Base-by-base conservation (phyloP, 345 rosid genomes). In the Alliaria petiolata region DNA sequence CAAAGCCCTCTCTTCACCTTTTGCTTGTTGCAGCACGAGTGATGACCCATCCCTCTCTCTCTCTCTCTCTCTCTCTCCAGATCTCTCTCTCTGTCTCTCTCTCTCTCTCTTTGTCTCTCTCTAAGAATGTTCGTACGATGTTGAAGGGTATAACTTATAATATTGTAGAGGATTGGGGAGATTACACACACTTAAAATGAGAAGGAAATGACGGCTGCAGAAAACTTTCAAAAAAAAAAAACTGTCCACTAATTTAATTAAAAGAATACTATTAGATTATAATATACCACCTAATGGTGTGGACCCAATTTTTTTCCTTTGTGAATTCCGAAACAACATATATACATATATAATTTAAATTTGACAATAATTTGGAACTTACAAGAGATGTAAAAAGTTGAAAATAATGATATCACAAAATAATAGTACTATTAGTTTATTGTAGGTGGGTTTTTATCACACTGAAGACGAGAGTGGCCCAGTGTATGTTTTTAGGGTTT, bases 21-120 rank as follows among this genome's bases (percentile, higher is more conserved):
- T 83, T 95, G 98, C 78, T 91, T 95, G 87, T 92, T 92, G 81
- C 99, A 95, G 83, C 99, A 95, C 0, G 97, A 95, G 72, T 95
- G 99, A 76, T 91, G 98, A 10, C 97, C 98, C 99, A 89, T 61
- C 57, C 52, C 25, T 63, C 25, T 71, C 20, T 68, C 66, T 64
- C 44, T 36, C 49, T 50, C 16, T 45, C 53, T 39, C 16, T 42
- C 46, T 53, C 55, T 76, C 61, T 69, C 5, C 25, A 22, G 25
- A 89, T 61, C 57, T 59, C 25, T 22, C 54, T 43, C 61, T 63
- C 66, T 64, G 36, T 68, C 66, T 64, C 44, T 36, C 49, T 50
- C 16, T 45, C 53, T 39, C 16, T 42, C 46, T 53, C 55, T 76
- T 54, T 69, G 88, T 61, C 57, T 59, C 25, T 22, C 54, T 43